Conservation (phyloP, 208 protist genomes). For the Leishmania tropica region DNA sequence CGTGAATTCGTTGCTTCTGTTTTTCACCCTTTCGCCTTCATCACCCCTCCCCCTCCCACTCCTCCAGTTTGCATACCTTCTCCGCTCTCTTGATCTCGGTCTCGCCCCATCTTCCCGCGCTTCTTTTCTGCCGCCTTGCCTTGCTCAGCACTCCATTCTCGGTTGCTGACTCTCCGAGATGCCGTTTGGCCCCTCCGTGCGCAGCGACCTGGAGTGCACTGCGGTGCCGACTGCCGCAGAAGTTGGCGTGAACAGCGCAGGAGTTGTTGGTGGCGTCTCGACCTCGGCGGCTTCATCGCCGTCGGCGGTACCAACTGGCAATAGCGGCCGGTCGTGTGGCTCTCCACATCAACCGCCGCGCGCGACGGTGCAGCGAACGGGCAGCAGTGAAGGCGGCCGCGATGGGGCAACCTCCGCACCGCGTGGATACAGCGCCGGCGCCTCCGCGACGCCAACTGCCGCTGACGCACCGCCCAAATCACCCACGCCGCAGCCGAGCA, state of each 20-base stretch:
- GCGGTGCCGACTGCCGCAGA: constrained; percentile 16
- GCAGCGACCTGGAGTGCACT: constrained; percentile 29
- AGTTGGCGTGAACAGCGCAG: constrained; percentile 8
- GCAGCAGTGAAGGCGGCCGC: not conserved
- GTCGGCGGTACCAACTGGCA: constrained; percentile 3
- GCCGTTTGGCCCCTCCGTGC: constrained; percentile 22
- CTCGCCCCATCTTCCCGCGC: not conserved
- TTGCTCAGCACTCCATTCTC: not conserved
- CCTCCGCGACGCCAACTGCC: not conserved
- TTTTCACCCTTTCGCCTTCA: not conserved
- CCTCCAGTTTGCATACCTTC: not conserved
- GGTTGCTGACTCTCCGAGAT: constrained; percentile 1
- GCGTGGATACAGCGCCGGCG: constrained; percentile 16
- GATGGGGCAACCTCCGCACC: constrained; percentile 7
- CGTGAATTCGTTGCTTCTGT: not conserved
- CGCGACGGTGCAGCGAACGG: constrained; percentile 23
- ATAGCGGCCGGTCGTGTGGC: constrained; percentile 4
- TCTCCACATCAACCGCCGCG: constrained; percentile 20
- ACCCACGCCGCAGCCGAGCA: not conserved
- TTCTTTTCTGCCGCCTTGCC: not conserved
- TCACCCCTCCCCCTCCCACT: not conserved
- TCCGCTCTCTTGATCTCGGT: not conserved
- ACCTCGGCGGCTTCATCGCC: not conserved
- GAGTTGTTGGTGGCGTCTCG: constrained; percentile 14
- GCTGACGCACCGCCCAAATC: not conserved